Base-by-base conservation (phyloP, 1,284 basidiomycete species). In the Rhodotorula sp. region DNA sequence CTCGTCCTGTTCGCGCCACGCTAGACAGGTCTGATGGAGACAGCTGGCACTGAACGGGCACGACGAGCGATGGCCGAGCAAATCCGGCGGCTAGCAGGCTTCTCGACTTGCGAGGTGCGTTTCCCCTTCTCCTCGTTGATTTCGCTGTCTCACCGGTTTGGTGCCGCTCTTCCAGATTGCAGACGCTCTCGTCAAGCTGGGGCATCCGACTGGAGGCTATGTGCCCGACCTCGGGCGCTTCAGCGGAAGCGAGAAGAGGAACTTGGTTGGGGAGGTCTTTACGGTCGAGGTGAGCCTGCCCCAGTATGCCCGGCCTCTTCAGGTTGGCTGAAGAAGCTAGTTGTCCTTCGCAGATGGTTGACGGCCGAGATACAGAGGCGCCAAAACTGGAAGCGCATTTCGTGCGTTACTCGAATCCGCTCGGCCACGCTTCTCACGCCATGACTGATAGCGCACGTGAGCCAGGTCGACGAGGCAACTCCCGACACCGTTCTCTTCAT, bases 111-210 rank as follows among this genome's bases (percentile, higher is more conserved):
- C 65, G 73, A 75, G 58, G 73, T 70, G 20, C n/a, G 52, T 11
- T 8, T 30, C 20, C 13, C 24, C n/a, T 24, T n/a, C 10, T 59
- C 22, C 46, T 15, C 28, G 1, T 40, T 18, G 26, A 16, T n/a
- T 24, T 16, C 28, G 16, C 34, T 24, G 20, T 9, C 37, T 22
- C 10, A 22, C 30, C 31, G 5, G 53, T 4, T 31, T 28, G 11
- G 18, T 11, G 28, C 22, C 37, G 22, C 13, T 9, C 57, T 11
- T 1, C 1, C 65, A 96, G 83, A 84, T 97, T 26, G 94, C 94
- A 2, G 94, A 97, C 80, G 92, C 92, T 2, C 86, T 97, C 77
- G 83, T 94, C 77, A 94, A 92, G 80, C 87, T 97, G 47, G 87
- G 88, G 20, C 78, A 87, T 9, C 82, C 85, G 8, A 85, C 88